These are phyloP conservation scores for Leucaena leucocephala DNA, from an alignment of 306 rosid genomes.

Conservation along the genomic window DNA sequence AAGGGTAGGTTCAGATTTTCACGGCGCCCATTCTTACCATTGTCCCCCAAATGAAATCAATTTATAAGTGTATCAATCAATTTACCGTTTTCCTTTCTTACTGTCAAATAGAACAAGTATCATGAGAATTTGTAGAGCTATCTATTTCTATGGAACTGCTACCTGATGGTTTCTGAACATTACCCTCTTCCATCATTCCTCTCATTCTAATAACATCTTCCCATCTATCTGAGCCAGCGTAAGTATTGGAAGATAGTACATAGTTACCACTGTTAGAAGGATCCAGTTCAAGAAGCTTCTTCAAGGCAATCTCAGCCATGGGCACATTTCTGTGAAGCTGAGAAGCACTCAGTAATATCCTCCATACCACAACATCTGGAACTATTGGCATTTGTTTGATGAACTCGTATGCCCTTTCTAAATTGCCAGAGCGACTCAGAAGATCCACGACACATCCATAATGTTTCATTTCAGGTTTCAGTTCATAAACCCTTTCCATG, in stretches of 20 bases:
- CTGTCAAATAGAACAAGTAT: slow-evolving; percentile 22
- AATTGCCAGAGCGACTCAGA: slow-evolving; percentile 76
- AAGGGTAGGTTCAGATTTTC: slow-evolving; percentile 4
- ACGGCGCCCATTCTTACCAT: neutral
- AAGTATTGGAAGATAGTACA: slow-evolving; percentile 71
- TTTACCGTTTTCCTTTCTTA: slow-evolving; percentile 1
- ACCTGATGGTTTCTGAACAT: slow-evolving; percentile 76
- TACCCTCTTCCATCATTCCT: slow-evolving; percentile 62
- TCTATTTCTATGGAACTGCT: slow-evolving; percentile 71
- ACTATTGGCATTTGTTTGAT: slow-evolving; percentile 65
- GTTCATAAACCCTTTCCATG: slow-evolving; percentile 68
- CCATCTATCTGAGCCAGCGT: slow-evolving; percentile 81
- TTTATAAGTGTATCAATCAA: slow-evolving; percentile 13
- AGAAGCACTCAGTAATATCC: slow-evolving; percentile 78
- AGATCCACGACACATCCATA: slow-evolving; percentile 81
- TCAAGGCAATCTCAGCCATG: slow-evolving; percentile 70
- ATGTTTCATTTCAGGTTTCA: slow-evolving; percentile 81
- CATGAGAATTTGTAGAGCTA: slow-evolving; percentile 32
- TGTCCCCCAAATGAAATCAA: slow-evolving; percentile 5
- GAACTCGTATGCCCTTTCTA: slow-evolving; percentile 73
- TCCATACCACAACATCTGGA: slow-evolving; percentile 78
- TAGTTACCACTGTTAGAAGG: slow-evolving; percentile 76
- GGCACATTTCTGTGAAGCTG: slow-evolving; percentile 73
- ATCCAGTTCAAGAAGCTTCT: slow-evolving; percentile 76
- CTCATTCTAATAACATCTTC: slow-evolving; percentile 78